Evolutionary conservation across 2,329 filamentous ascomycete genomes (phyloP).

Genomic region (Ramularia endophylla): DNA sequence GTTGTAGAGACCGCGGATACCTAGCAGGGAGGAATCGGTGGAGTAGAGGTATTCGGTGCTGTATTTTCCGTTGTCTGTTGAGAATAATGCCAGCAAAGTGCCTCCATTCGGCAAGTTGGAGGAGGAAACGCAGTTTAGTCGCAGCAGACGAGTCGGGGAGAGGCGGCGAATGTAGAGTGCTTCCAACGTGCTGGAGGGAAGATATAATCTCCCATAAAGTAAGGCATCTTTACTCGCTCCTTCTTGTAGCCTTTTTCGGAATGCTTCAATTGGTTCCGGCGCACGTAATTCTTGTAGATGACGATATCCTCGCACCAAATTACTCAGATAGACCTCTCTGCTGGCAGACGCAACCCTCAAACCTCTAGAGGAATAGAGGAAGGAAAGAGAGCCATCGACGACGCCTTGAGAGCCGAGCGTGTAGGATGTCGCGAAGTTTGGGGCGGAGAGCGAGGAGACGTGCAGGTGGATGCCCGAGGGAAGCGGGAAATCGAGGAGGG

Average conservation of each 20-base stretch:
- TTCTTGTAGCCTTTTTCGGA: constrained; percentile 45
- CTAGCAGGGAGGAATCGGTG: constrained; percentile 84
- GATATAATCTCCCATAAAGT: constrained; percentile 71
- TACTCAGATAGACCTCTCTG: constrained; percentile 66
- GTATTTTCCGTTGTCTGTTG: constrained; percentile 82
- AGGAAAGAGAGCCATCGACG: constrained; percentile 95
- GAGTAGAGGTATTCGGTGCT: constrained; percentile 86
- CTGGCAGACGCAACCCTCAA: constrained; percentile 64
- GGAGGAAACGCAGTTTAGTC: constrained; percentile 72
- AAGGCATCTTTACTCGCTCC: constrained; percentile 52
- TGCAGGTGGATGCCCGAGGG: constrained; percentile 79
- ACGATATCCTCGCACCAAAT: constrained; percentile 75
- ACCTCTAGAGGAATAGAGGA: constrained; percentile 85
- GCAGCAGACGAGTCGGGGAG: constrained; percentile 70
- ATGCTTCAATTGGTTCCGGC: constrained; percentile 45
- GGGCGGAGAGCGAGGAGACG: constrained; percentile 83
- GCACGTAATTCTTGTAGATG: constrained; percentile 63
- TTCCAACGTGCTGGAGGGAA: constrained; percentile 80
- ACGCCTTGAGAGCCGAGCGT: constrained; percentile 82
- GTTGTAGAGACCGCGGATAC: constrained; percentile 86
- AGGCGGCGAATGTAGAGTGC: constrained; percentile 76
- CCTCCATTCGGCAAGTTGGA: constrained; percentile 67
- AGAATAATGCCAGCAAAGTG: constrained; percentile 64
- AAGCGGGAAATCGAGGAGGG: constrained; percentile 81
- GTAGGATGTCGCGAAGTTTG: constrained; percentile 92